Evolutionary conservation across 2,329 filamentous ascomycete species (phyloP).

Genomic region (Parastagonospora avenae): DNA sequence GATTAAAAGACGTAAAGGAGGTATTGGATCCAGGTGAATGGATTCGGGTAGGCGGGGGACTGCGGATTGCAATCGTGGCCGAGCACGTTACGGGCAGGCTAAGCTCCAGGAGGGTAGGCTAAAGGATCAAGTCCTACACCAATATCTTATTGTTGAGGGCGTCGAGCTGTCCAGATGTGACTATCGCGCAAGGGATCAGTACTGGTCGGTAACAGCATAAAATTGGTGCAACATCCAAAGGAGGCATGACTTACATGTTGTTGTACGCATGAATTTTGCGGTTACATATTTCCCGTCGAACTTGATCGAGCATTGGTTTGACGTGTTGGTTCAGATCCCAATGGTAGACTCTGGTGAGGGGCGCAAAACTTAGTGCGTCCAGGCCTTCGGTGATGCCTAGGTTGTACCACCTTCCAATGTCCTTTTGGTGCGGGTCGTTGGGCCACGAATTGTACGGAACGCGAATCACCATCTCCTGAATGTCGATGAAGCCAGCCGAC

Average conservation of each 20-base stretch:
- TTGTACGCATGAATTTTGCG: constrained; percentile 74
- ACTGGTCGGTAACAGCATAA: constrained; percentile 23
- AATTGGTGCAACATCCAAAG: constrained; percentile 27
- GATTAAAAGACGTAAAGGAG: constrained; percentile 3
- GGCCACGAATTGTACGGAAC: constrained; percentile 79
- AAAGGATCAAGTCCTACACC: neutral
- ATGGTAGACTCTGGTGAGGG: constrained; percentile 68
- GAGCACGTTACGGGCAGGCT: constrained; percentile 13
- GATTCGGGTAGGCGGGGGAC: neutral
- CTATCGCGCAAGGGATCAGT: constrained; percentile 45
- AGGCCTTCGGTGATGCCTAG: constrained; percentile 75
- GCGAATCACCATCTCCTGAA: constrained; percentile 70
- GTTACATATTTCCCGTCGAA: constrained; percentile 71
- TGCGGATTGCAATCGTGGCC: constrained; percentile 15
- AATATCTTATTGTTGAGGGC: constrained; percentile 47
- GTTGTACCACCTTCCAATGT: constrained; percentile 83
- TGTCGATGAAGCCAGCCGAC: constrained; percentile 77
- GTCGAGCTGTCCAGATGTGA: constrained; percentile 55
- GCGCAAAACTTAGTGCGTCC: constrained; percentile 73
- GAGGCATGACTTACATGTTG: constrained; percentile 67
- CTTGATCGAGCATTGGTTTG: constrained; percentile 63
- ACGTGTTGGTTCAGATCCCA: constrained; percentile 68
- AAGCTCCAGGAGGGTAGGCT: constrained; percentile 11
- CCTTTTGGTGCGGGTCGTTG: constrained; percentile 65
- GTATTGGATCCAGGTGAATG: neutral